Base-by-base conservation (phyloP, 345 rosid species). In the Lenwebbia sp. region DNA sequence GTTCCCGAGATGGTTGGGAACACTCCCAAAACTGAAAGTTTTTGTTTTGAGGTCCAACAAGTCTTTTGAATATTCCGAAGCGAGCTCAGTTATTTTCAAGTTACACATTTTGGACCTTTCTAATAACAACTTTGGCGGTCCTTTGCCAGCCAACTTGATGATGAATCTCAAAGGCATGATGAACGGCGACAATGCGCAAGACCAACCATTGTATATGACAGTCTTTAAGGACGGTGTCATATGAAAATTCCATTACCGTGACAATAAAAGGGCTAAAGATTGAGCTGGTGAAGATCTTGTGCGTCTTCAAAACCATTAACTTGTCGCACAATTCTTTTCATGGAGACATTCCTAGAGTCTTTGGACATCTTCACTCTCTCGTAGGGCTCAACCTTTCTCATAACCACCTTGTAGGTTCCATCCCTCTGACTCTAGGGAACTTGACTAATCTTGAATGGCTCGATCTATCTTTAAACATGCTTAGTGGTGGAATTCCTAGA, bases 141-240 rank as follows among this genome's bases (percentile, higher is more conserved):
- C 3, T 54, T 65, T 87, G 41, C 89, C 85, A 9, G 21, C 7
- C 33, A 12, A 23, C 12, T 85, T 62, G n/a, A 82, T 88, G 14
- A 22, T 60, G 37, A 60, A 28, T 9, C 37, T 60, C 28, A 3
- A 13, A 28, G 37, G 37, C 19, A 60, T 62, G 21, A 28, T 28
- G 74, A 14, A 62, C 14, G 4, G 0, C 1, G 11, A 28, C 14
- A 4, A 62, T 62, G 22, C 2, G 11, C 22, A 0, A 3, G 1
- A 3, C 0, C 0, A 7, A 62, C 2, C 21, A 30, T 62, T 0
- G 1, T 62, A 62, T 2, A 62, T 62, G 40, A 13, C 40, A 0
- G 0, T 0, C 5, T 13, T n/a, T 0, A 1, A 10, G 0, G 15
- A 1, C 0, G 1, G 8, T 7, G 37, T 7, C 40, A 7, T 62